These are phyloP conservation scores for Mycotypha africana DNA, from an alignment of 371 early-diverging fungal genomes.

Conservation along the genomic window DNA sequence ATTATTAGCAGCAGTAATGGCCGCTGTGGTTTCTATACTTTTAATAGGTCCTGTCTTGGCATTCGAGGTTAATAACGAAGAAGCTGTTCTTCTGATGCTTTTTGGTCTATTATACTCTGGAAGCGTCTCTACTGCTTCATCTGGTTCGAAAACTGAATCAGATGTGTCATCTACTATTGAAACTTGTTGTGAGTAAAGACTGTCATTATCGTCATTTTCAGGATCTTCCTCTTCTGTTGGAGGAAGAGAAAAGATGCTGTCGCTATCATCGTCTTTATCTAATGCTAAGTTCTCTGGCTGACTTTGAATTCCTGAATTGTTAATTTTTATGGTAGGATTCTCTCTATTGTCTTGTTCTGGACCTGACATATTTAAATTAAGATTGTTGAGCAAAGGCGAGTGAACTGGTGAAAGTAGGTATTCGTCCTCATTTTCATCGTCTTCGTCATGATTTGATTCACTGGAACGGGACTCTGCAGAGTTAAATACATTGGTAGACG, in stretches of 20 bases:
- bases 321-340: background rate
- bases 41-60: background rate
- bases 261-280: background rate
- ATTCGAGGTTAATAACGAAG: background rate
- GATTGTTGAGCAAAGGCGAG: slow-evolving; percentile 4
- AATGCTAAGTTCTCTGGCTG: background rate
- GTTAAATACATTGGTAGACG: slow-evolving; percentile 8
- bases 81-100: too few relatives aligned
- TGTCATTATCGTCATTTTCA: background rate
- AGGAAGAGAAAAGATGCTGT: background rate
- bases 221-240: background rate
- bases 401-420: slow-evolving; percentile 11
- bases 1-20: slow-evolving; percentile 1
- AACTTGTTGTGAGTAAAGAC: too few relatives aligned
- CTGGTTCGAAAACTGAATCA: background rate
- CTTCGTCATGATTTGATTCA: slow-evolving; percentile 10
- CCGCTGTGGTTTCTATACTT: background rate
- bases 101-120: slow-evolving; percentile 9
- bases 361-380: background rate
- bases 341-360: slow-evolving; percentile 3
- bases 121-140: slow-evolving; percentile 15
- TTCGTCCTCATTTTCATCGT: slow-evolving; percentile 10
- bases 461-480: slow-evolving; percentile 13
- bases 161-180: slow-evolving; percentile 4
- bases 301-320: background rate